phyloP scores from a whole-genome alignment of 1,139 yeast genomes.

The Lodderomyces orthopsilosis region DNA sequence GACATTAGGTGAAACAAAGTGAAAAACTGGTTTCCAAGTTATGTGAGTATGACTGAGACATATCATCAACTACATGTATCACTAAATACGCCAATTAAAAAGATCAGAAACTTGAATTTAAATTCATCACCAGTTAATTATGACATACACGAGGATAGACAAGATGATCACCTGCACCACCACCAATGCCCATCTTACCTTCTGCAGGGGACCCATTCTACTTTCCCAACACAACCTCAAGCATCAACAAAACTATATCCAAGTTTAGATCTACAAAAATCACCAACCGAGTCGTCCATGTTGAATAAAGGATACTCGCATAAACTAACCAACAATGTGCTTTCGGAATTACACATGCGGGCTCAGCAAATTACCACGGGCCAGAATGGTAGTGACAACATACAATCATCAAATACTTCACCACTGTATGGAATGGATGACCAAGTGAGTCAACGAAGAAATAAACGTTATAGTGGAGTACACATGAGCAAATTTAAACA shows the following conservation, averaged over 20 bases:
- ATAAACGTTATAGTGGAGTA: conserved; percentile 32
- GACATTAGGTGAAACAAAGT: no score
- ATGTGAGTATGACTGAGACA: conserved; percentile 2
- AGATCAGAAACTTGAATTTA: conserved; percentile 32
- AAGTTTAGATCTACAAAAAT: conserved; percentile 13
- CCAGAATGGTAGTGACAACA: conserved; percentile 11
- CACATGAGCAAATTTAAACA: conserved; percentile 34
- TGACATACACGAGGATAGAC: neutral
- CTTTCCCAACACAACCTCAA: conserved; percentile 3
- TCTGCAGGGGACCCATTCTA: neutral
- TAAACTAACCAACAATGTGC: conserved; percentile 38
- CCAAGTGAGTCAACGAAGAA: conserved; percentile 14
- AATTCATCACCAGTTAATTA: conserved; percentile 25
- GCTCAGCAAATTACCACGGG: conserved; percentile 27
- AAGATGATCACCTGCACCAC: neutral
- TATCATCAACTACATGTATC: conserved; percentile 10
- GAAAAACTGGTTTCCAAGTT: neutral
- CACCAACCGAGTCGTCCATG: conserved; percentile 24
- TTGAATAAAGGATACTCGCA: conserved; percentile 41
- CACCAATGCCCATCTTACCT: neutral
- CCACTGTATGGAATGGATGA: conserved; percentile 3
- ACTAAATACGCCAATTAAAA: conserved; percentile 42
- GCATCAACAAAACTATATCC: conserved; percentile 16
- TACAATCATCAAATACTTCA: conserved; percentile 7
- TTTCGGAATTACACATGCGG: conserved; percentile 38